Evolutionary conservation across 78 protist genomes (phyloP), one percentile per base, ranked within the genome.

Genomic region (Dictyostelium intermedium): DNA sequence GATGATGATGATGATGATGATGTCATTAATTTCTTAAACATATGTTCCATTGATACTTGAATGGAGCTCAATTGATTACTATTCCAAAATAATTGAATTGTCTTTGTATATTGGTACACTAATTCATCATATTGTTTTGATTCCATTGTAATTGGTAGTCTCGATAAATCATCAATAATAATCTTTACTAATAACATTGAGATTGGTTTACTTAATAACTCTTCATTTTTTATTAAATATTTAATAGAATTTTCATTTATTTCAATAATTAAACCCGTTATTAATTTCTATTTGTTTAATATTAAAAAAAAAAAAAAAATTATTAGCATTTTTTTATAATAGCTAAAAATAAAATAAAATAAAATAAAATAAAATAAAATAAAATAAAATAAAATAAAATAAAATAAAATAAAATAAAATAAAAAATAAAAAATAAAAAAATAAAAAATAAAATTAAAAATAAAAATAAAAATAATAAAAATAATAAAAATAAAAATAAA

Each of bases 221-320:
- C 41, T 32, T 72, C 79, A 72, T 34, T 72, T 4, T 72, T 30
- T 34, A 72, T 72, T 34, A 72, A 72, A 23, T 27, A 6, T 27
- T 45, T 6, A 45, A 39, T 79, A n/a, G 34, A 37, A 47, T 45
- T 79, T 45, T 45, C 25, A 79, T 45, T 79, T 20, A 45, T 37
- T 27, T 37, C 37, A n/a, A 79, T 25, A 10, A 79, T 37, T 45
- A n/a, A 7, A 47, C 53, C 10, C 27, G 83, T n/a, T 13, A 43
- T 34, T 78, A 45, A 25, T 78, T 78, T 47, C 83, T 76, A 39
- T 27, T n/a, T n/a, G n/a, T n/a, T n/a, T n/a, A n/a, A n/a, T n/a
- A n/a, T n/a, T n/a, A n/a, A n/a, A n/a, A n/a, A n/a, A n/a, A n/a
- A n/a, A n/a, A n/a, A n/a, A n/a, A n/a, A n/a, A n/a, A n/a, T n/a